Evolutionary conservation across 768 basidiomycete genomes (phyloP), one percentile per base, ranked within the genome.

Genomic region (Boletus rubropictus): DNA sequence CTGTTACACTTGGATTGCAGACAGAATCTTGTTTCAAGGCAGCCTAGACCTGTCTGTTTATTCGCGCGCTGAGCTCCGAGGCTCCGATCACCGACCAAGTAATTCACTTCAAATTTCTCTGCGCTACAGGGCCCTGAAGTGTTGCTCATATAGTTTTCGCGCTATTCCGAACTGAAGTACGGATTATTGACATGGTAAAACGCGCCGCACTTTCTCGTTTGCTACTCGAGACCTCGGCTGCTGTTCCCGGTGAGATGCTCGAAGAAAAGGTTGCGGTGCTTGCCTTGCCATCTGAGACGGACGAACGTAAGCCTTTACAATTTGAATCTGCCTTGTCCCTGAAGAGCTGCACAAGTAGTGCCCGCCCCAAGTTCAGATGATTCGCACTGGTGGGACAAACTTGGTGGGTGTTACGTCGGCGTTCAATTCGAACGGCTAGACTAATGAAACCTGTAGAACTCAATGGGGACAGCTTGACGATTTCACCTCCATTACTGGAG

Each of bases 71-170:
- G 90, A 95, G 55, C 69, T 99, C 47, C 75, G 73, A 59, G 81
- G 87, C n/a, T 99, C 96, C 6, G 96, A 99, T 69, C 96, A 99
- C 63, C 84, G 86, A 61, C 96, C 96, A 63, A 89, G 91, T 84
- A 51, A 43, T 70, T 53, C 21, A 36, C 17, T 35, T 9, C 3
- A 22, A 10, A 5, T 32, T 18, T 38, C 3, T 24, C 24, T 18
- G 48, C 29, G 33, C 35, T 12, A 39, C 48, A 43, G 9, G 39
- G 35, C 37, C 44, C 47, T 34, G n/a, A 35, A 17, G 20, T 33
- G 17, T 22, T 33, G 15, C 8, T 14, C 20, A 12, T 32, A 12
- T 49, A 90, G 95, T 99, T 4, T 95, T 87, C 56, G 90, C 81
- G 5, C 67, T 91, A 7, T 93, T 96, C 68, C 74, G 79, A 42